Conservation (phyloP, 495 filamentous ascomycete genomes). For the Aspergillus nanangensis region DNA sequence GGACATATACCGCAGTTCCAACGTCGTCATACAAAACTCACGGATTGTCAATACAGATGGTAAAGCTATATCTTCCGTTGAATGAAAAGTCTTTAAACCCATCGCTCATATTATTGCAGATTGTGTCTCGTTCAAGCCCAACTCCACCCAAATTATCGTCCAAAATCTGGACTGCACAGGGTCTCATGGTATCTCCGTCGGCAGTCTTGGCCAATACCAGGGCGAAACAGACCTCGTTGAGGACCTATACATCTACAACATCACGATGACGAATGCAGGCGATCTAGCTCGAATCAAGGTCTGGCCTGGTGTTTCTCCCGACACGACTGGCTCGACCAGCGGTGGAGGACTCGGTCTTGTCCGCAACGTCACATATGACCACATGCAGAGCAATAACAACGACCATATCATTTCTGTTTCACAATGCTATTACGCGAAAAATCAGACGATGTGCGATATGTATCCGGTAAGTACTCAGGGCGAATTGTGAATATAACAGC, state of each 20-base stretch:
- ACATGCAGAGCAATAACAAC: slow-evolving; percentile 5
- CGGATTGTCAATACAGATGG: slow-evolving; percentile 5
- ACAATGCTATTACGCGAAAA: slow-evolving; percentile 6
- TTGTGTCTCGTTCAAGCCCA: slow-evolving; percentile 10
- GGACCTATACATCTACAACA: slow-evolving; percentile 7
- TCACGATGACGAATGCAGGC: slow-evolving; percentile 6
- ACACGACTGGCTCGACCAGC: neutral
- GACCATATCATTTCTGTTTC: slow-evolving; percentile 1
- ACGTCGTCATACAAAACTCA: slow-evolving; percentile 8
- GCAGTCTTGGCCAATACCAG: slow-evolving; percentile 7
- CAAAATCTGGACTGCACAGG: slow-evolving; percentile 7
- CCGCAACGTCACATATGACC: slow-evolving; percentile 10
- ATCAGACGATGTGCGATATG: slow-evolving; percentile 6
- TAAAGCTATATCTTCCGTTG: neutral
- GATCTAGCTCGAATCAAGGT: slow-evolving; percentile 8
- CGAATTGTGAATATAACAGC: neutral
- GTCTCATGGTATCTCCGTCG: slow-evolving; percentile 10
- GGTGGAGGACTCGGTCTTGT: slow-evolving; percentile 4
- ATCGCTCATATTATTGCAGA: neutral
- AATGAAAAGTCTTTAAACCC: neutral
- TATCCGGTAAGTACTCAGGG: slow-evolving; percentile 2
- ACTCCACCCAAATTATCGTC: slow-evolving; percentile 4
- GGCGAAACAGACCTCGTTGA: slow-evolving; percentile 2
- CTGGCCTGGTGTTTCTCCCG: slow-evolving; percentile 3
- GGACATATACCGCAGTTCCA: slow-evolving; percentile 7